Conservation (phyloP, 2,329 filamentous ascomycete species). For the Pseudocercospora eumusae region DNA sequence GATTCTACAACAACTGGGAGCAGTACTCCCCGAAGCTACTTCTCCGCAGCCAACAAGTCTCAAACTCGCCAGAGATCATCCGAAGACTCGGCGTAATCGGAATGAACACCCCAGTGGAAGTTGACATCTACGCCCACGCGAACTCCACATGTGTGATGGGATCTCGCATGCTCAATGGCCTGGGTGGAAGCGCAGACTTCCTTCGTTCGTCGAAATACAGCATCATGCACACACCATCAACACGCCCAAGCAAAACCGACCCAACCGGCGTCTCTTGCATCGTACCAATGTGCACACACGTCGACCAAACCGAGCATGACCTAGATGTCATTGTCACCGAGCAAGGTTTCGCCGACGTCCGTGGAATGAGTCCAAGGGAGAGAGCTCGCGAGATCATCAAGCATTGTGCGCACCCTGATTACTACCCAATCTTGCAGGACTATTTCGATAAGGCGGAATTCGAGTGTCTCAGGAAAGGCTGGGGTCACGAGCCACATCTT, state of each 20-base stretch:
- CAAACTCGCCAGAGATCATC: constrained; percentile 89
- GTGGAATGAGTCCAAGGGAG: constrained; percentile 77
- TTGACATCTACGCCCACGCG: constrained; percentile 92
- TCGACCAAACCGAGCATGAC: constrained; percentile 92
- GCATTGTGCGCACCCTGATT: constrained; percentile 83
- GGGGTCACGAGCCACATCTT: constrained; percentile 87
- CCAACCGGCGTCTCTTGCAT: constrained; percentile 81
- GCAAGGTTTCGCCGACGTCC: constrained; percentile 79
- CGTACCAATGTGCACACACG: constrained; percentile 89
- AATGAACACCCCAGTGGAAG: constrained; percentile 94
- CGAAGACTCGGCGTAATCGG: constrained; percentile 82
- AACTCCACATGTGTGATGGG: constrained; percentile 91
- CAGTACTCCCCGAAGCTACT: constrained; percentile 78
- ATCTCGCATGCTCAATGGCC: constrained; percentile 80
- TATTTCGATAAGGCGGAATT: constrained; percentile 86
- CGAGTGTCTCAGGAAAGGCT: constrained; percentile 81
- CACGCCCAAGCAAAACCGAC: constrained; percentile 78
- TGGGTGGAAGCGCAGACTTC: constrained; percentile 82
- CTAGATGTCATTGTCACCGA: constrained; percentile 83
- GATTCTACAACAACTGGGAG: constrained; percentile 87
- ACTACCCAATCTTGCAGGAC: constrained; percentile 75
- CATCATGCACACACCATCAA: constrained; percentile 90
- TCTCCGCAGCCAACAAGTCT: constrained; percentile 82
- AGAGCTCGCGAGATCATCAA: constrained; percentile 81
- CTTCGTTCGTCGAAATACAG: constrained; percentile 76